These are phyloP conservation scores for Elsinoe australis DNA, from an alignment of 2,329 filamentous ascomycete species.

Conservation along the genomic window DNA sequence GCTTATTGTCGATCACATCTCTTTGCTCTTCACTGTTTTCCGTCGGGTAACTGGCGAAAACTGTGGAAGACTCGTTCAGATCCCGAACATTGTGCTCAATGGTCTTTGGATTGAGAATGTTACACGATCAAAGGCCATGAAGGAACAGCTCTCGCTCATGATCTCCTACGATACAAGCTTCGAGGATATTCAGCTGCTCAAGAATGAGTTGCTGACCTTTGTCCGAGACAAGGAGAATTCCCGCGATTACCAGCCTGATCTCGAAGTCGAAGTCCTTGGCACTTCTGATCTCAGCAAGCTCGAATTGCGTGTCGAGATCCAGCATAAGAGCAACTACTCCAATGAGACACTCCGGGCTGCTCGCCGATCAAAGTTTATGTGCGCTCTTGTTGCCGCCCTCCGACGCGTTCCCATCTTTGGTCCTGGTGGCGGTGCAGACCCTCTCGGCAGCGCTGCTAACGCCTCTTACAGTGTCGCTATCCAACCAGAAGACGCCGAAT, in stretches of 20 bases:
- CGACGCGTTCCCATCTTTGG: conserved; percentile 79
- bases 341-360: conserved; percentile 72
- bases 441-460: conserved; percentile 57
- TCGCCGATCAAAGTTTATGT: conserved; percentile 93
- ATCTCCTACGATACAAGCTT: conserved; percentile 82
- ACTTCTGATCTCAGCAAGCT: conserved; percentile 85
- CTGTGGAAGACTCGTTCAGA: conserved; percentile 52
- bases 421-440: conserved; percentile 63
- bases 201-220: conserved; percentile 76
- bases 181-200: conserved; percentile 79
- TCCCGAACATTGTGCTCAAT: conserved; percentile 89
- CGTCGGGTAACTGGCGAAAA: conserved; percentile 75
- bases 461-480: conserved; percentile 76
- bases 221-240: conserved; percentile 75
- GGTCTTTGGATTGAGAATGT: conserved; percentile 93
- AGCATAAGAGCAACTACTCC: conserved; percentile 63
- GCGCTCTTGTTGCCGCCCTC: conserved; percentile 75
- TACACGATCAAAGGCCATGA: conserved; percentile 84
- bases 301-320: conserved; percentile 71
- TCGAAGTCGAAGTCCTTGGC: conserved; percentile 68
- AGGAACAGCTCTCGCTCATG: conserved; percentile 70
- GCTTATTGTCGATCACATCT: conserved; percentile 87
- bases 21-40: conserved; percentile 87
- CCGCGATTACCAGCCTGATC: conserved; percentile 82
- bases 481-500: conserved; percentile 57